Conservation (phyloP, 1,139 yeast genomes). For the Zygosaccharomyces pseudobailii region DNA sequence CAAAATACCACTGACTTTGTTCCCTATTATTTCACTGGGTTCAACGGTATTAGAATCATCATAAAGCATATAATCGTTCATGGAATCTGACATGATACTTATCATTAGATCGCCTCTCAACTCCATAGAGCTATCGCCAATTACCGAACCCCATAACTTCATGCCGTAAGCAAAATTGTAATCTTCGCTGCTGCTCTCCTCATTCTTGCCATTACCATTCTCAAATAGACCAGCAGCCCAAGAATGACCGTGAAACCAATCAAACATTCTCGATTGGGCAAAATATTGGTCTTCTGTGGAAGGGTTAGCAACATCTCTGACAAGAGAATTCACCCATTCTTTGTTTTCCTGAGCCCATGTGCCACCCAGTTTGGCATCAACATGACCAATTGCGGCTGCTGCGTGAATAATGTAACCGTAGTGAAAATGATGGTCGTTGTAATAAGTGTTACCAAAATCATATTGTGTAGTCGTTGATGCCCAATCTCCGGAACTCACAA, state of each 20-base stretch:
- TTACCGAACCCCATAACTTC: slow-evolving; percentile 71
- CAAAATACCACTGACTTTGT: slow-evolving; percentile 70
- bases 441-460: slow-evolving; percentile 64
- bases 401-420: slow-evolving; percentile 75
- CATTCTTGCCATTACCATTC: slow-evolving; percentile 71
- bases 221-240: slow-evolving; percentile 77
- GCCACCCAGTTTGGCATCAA: slow-evolving; percentile 57
- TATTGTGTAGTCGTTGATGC: slow-evolving; percentile 47
- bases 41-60: slow-evolving; percentile 52
- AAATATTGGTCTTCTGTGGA: slow-evolving; percentile 53
- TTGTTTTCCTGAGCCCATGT: slow-evolving; percentile 62
- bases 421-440: slow-evolving; percentile 80
- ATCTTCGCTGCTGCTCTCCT: slow-evolving; percentile 79
- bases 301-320: slow-evolving; percentile 79
- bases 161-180: slow-evolving; percentile 77
- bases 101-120: slow-evolving; percentile 74
- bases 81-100: slow-evolving; percentile 55
- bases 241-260: slow-evolving; percentile 79
- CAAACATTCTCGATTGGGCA: slow-evolving; percentile 75
- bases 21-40: slow-evolving; percentile 52
- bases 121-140: slow-evolving; percentile 70
- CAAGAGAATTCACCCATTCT: slow-evolving; percentile 59
- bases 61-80: slow-evolving; percentile 60
- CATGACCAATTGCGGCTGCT: slow-evolving; percentile 67
- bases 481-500: slow-evolving; percentile 56